phyloP scores from a whole-genome alignment of 2,329 filamentous ascomycete species.

The Elsinoe perseae region DNA sequence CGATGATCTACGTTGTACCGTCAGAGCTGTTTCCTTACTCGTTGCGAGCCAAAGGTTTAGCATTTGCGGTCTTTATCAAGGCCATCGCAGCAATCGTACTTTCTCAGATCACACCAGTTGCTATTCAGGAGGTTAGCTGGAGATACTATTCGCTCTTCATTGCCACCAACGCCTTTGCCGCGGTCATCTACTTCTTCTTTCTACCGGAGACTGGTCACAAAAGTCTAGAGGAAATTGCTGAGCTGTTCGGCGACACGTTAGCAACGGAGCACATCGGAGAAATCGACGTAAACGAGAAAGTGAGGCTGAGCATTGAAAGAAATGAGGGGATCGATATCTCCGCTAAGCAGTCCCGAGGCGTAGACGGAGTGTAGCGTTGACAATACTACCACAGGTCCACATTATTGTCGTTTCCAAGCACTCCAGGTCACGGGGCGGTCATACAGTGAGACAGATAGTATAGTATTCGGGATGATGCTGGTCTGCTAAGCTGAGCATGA shows the following conservation, averaged over 20 bases:
- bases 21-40: conserved; percentile 31
- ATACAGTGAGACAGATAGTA: background rate
- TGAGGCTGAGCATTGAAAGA: conserved; percentile 3
- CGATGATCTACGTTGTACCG: conserved; percentile 31
- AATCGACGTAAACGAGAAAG: background rate
- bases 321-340: background rate
- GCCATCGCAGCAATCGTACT: conserved; percentile 24
- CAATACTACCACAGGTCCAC: too few relatives aligned
- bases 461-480: background rate
- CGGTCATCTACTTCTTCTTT: conserved; percentile 29
- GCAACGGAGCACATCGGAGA: conserved; percentile 3
- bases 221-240: conserved; percentile 30
- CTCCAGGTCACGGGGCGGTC: too few relatives aligned
- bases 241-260: conserved; percentile 28
- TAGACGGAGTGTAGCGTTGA: background rate
- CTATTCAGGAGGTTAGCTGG: conserved; percentile 32
- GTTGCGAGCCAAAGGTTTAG: conserved; percentile 28
- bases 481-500: too few relatives aligned
- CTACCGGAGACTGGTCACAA: conserved; percentile 32
- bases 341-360: background rate
- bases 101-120: conserved; percentile 26
- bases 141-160: conserved; percentile 37
- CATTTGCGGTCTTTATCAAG: conserved; percentile 26
- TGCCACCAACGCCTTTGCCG: conserved; percentile 26
- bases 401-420: too few relatives aligned